Conservation (phyloP, 345 rosid genomes). For the Hibiscus trionum region DNA sequence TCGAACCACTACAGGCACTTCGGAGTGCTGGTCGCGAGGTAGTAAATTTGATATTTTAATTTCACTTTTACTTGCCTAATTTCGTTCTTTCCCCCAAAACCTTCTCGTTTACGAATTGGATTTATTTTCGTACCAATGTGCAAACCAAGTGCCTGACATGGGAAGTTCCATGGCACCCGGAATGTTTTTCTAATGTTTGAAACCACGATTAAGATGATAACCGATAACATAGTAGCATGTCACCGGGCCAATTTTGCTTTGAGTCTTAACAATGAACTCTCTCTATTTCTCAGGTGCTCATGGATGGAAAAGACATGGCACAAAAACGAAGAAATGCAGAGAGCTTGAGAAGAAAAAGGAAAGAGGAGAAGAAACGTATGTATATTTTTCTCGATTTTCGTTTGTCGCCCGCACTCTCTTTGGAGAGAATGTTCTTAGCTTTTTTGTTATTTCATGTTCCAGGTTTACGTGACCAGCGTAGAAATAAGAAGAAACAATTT, state of each 20-base stretch:
- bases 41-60: constrained; percentile 1
- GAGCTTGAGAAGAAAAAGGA: constrained; percentile 51
- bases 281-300: constrained; percentile 32
- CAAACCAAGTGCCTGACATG: not conserved
- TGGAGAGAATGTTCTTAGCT: not conserved
- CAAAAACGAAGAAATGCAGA: constrained; percentile 47
- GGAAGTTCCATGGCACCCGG: not conserved
- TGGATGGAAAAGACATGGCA: constrained; percentile 49
- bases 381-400: not conserved
- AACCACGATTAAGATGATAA: constrained; percentile 3
- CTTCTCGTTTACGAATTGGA: not conserved
- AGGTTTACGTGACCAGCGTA: constrained; percentile 75
- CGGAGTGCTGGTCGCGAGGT: constrained; percentile 69
- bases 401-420: too few species aligned
- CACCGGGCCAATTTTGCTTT: not conserved
- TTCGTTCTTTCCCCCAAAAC: not conserved
- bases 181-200: not conserved
- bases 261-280: not conserved
- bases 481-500: constrained; percentile 49
- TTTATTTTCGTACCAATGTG: not conserved
- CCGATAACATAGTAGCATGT: constrained; percentile 3
- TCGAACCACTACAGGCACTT: constrained; percentile 96
- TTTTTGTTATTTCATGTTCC: constrained; percentile 7
- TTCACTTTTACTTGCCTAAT: not conserved
- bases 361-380: constrained; percentile 75